Conservation (phyloP, 1,284 basidiomycete species). For the Ceratobasidium sp. region DNA sequence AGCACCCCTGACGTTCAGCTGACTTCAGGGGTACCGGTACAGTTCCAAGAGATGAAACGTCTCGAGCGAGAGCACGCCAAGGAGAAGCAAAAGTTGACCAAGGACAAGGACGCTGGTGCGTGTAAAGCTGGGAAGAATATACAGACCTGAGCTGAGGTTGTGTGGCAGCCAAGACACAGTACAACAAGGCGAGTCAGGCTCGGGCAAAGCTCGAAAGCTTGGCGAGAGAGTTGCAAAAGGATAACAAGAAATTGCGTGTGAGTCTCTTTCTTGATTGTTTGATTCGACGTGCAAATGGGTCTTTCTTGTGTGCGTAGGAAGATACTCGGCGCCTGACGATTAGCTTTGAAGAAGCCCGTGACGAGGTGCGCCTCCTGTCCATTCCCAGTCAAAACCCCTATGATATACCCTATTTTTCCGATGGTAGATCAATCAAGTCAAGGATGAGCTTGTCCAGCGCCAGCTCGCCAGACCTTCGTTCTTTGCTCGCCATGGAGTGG, state of each 20-base stretch:
- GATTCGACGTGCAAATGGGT: slow-evolving; percentile 44
- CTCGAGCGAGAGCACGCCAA: slow-evolving; percentile 86
- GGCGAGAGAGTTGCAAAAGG: slow-evolving; percentile 87
- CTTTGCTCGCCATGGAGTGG: slow-evolving; percentile 11
- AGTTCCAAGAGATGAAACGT: slow-evolving; percentile 87
- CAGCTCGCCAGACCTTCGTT: slow-evolving; percentile 22
- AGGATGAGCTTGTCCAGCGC: slow-evolving; percentile 41
- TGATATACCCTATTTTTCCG: background rate
- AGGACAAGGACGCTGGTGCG: slow-evolving; percentile 87
- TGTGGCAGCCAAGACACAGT: slow-evolving; percentile 76
- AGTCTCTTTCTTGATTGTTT: slow-evolving; percentile 53
- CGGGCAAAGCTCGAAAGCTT: slow-evolving; percentile 90
- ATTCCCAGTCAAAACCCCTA: slow-evolving; percentile 18
- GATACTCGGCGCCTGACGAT: slow-evolving; percentile 81
- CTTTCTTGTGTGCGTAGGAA: slow-evolving; percentile 65
- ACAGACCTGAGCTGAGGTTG: slow-evolving; percentile 17
- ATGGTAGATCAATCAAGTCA: slow-evolving; percentile 47
- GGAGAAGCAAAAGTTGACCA: slow-evolving; percentile 86
- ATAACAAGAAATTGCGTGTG: slow-evolving; percentile 86
- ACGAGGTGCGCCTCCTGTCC: slow-evolving; percentile 68
- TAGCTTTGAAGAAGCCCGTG: slow-evolving; percentile 83
- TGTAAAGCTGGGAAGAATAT: slow-evolving; percentile 41
- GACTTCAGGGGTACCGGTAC: slow-evolving; percentile 43
- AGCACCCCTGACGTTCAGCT: slow-evolving; percentile 35
- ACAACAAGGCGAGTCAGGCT: slow-evolving; percentile 86